phyloP scores from a whole-genome alignment of 2,329 filamentous ascomycete genomes.

The Hymenotorrendiella dingleyae region DNA sequence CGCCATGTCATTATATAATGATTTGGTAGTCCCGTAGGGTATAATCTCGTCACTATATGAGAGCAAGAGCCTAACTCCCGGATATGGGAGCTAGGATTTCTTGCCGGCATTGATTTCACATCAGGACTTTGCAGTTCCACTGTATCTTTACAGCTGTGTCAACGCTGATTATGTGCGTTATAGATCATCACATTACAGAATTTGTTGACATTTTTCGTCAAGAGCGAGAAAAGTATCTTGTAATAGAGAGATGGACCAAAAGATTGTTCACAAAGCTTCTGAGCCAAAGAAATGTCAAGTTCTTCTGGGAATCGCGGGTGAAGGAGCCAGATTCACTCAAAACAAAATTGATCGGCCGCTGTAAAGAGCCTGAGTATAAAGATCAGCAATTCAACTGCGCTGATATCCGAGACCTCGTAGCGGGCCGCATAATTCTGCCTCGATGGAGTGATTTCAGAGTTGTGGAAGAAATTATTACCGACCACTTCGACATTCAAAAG shows the following conservation, averaged over 20 bases:
- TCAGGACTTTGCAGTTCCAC: too few relatives aligned
- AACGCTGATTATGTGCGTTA: too few relatives aligned
- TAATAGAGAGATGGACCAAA: neutral
- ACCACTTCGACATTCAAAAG: neutral
- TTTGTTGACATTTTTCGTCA: neutral
- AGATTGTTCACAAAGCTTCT: neutral
- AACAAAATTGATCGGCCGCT: neutral
- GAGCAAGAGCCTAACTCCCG: too few relatives aligned
- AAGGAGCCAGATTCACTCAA: neutral
- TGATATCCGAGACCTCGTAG: neutral
- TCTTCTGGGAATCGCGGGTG: neutral
- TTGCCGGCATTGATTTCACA: too few relatives aligned
- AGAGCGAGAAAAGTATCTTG: neutral
- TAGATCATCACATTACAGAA: neutral
- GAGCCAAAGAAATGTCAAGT: neutral
- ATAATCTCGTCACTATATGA: too few relatives aligned
- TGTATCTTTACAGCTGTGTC: too few relatives aligned
- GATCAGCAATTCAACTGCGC: neutral
- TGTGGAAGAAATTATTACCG: neutral
- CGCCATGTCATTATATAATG: too few relatives aligned
- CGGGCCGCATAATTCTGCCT: neutral
- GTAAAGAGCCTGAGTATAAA: neutral
- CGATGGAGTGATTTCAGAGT: neutral
- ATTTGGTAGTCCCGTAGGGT: too few relatives aligned
- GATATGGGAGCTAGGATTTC: too few relatives aligned